Evolutionary conservation across 495 filamentous ascomycete genomes (phyloP).

Genomic region (Stereocaulon alpinum): DNA sequence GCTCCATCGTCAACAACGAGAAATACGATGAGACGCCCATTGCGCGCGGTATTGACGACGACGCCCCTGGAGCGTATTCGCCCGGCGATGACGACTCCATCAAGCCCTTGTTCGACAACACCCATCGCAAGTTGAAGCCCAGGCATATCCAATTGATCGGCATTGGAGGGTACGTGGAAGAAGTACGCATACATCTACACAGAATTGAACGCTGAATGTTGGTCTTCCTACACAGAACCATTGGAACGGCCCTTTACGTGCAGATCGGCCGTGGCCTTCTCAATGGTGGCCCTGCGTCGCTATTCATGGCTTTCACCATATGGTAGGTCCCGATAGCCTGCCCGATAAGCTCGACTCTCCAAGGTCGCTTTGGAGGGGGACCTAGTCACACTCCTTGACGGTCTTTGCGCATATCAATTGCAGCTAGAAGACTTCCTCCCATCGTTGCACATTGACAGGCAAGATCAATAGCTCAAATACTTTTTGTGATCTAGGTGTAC

Average conservation of each 20-base stretch:
- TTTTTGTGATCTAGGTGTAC: constrained; percentile 40
- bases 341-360: not conserved
- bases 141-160: constrained; percentile 66
- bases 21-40: constrained; percentile 8
- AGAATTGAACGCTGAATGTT: not conserved
- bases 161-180: constrained; percentile 44
- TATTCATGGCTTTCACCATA: constrained; percentile 68
- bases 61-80: constrained; percentile 1
- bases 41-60: constrained; percentile 7
- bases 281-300: constrained; percentile 61
- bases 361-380: too few species aligned
- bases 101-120: constrained; percentile 31
- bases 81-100: constrained; percentile 6
- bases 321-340: constrained; percentile 37
- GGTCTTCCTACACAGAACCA: constrained; percentile 22
- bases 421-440: too few species aligned
- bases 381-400: too few species aligned
- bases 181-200: not conserved
- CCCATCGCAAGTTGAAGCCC: constrained; percentile 50
- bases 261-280: constrained; percentile 59
- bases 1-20: not conserved
- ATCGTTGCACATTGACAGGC: not conserved
- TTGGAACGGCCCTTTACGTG: constrained; percentile 73
- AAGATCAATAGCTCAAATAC: constrained; percentile 1
- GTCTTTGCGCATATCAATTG: too few species aligned